Percentiles rank a stretch among this genome's conserved stretches.
phyloP scores from a whole-genome alignment of 768 basidiomycete species.

The Amanita pseudoporphyria region DNA sequence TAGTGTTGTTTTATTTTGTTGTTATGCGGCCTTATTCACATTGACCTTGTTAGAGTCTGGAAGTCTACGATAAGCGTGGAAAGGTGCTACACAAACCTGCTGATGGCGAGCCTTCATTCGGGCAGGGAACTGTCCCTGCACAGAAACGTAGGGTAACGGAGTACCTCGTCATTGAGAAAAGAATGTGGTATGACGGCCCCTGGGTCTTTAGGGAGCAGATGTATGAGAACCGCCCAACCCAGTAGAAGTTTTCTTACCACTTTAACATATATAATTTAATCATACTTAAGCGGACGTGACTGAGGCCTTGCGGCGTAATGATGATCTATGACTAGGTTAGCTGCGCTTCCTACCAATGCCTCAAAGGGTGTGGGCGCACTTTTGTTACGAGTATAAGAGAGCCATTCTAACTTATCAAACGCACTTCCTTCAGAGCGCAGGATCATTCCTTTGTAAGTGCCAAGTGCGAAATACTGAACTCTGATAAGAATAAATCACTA shows the following conservation, averaged over 20 bases:
- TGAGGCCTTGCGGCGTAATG: too few relatives aligned
- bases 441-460: too few relatives aligned
- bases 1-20: neutral
- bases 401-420: too few relatives aligned
- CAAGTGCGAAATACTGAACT: too few relatives aligned
- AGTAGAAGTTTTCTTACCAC: neutral
- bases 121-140: conserved; percentile 25
- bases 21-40: neutral
- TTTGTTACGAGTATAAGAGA: too few relatives aligned
- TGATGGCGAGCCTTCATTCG: conserved; percentile 11
- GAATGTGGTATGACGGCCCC: conserved; percentile 58
- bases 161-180: conserved; percentile 41
- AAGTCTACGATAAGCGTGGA: conserved; percentile 33
- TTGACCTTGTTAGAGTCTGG: conserved; percentile 27
- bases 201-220: conserved; percentile 61
- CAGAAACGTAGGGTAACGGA: conserved; percentile 29
- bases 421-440: too few relatives aligned
- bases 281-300: too few relatives aligned
- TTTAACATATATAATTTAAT: neutral
- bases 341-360: too few relatives aligned
- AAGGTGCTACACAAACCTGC: conserved; percentile 27
- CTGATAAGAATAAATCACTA: too few relatives aligned
- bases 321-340: too few relatives aligned
- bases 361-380: too few relatives aligned
- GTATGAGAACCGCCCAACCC: conserved; percentile 16